Evolutionary conservation across 257 asterid genomes (phyloP).

Genomic region (Solanum sitiens): DNA sequence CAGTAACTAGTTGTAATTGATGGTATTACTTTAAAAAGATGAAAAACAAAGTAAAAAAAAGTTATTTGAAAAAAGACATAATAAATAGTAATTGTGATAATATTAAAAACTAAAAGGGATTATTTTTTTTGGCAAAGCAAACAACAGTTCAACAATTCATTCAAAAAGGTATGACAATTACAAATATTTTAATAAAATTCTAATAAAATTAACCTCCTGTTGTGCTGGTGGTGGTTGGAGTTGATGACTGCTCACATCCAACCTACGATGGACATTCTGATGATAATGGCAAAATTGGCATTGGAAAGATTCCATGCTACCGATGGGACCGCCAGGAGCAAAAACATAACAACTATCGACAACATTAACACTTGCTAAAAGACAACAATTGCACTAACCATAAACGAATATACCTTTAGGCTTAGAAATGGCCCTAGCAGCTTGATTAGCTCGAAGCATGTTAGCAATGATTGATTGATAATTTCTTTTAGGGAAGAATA

Average conservation of each 20-base stretch:
- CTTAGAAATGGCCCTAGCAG: background rate
- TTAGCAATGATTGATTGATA: background rate
- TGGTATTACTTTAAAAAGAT: background rate
- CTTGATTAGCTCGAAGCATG: background rate
- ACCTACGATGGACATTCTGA: background rate
- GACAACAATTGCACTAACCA: background rate
- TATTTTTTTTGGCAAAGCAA: background rate
- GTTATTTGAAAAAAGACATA: background rate
- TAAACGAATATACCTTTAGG: background rate
- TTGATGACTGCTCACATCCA: background rate
- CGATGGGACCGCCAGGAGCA: background rate
- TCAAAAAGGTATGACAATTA: background rate
- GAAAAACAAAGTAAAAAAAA: background rate
- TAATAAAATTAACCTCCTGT: background rate
- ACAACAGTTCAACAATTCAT: background rate
- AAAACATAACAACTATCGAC: background rate
- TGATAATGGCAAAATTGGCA: background rate
- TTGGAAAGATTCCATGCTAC: too few relatives aligned
- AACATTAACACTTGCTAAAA: background rate
- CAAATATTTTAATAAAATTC: too few relatives aligned
- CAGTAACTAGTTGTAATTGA: too few relatives aligned
- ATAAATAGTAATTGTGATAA: too few relatives aligned
- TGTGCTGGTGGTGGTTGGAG: background rate
- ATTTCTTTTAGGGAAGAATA: background rate
- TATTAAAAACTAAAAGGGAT: too few relatives aligned